phyloP scores from a whole-genome alignment of 2,329 filamentous ascomycete genomes.

The Madurella fahalii region DNA sequence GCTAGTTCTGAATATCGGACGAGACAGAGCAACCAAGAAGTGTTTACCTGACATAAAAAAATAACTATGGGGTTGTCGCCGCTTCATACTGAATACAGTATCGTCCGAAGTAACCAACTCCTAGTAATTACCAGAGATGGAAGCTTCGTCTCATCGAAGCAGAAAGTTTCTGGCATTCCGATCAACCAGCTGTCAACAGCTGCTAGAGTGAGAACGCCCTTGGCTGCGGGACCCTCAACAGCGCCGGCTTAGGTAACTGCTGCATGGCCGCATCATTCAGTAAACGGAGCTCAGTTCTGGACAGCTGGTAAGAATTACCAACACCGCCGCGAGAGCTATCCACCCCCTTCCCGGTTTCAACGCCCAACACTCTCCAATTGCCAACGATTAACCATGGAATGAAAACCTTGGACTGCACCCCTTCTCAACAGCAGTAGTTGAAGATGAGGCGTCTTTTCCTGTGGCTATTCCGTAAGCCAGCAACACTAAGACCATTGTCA shows the following conservation, averaged over 20 bases:
- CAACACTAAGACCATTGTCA: conserved; percentile 5
- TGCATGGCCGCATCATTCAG: conserved; percentile 2
- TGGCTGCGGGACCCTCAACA: background rate
- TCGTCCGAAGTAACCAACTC: no score
- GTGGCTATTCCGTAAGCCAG: conserved; percentile 41
- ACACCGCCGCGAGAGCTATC: background rate
- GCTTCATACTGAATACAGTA: no score
- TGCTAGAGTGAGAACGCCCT: background rate
- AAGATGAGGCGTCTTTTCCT: conserved; percentile 40
- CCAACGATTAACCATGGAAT: conserved; percentile 21
- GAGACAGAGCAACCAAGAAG: background rate
- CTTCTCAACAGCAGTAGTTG: conserved; percentile 26
- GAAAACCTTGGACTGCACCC: conserved; percentile 10
- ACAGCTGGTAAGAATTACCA: conserved; percentile 14
- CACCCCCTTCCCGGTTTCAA: background rate
- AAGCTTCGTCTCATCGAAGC: no score
- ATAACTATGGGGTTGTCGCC: no score
- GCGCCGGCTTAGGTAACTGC: conserved; percentile 8
- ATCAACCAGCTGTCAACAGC: background rate
- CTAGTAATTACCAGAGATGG: no score
- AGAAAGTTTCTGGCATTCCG: background rate
- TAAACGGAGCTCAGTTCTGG: conserved; percentile 13
- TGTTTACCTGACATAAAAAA: background rate
- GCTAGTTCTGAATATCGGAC: background rate
- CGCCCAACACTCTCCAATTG: background rate